Evolutionary conservation across 441 rosid genomes (phyloP), one percentile per base, ranked within the genome.

Genomic region (Gossypium schwendimanii): DNA sequence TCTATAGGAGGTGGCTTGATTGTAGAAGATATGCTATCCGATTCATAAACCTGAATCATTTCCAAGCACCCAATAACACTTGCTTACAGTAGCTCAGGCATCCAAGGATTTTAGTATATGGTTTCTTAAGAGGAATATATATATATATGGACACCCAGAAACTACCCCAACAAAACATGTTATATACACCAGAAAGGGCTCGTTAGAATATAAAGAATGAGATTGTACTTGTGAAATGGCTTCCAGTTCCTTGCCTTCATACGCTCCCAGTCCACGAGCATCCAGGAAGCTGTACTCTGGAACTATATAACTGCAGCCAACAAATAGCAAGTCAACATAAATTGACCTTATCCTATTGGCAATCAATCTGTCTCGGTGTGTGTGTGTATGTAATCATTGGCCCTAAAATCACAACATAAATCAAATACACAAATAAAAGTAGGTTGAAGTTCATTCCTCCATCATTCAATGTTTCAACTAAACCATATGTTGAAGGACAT

Each of bases 261-360:
- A 93, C 57, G 97, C 94, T 78, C 98, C 98, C 81, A 93, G 77
- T 62, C 98, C 97, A 44, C 98, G 94, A 76, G 98, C 97, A 84
- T 93, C 98, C 36, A 93, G 84, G 73, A 93, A 93, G 85, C 93
- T 93, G 71, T 91, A 93, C 66, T 93, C 98, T 0, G 97, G 96
- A 76, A 93, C 98, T 74, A 93, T 83, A 69, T 85, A 88, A 79
- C 98, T 93, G 83, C 83, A 79, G 64, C 10, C 73, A 75, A 68
- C n/a, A 36, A 2, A 63, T 63, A 33, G 24, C 26, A 36, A 63
- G 26, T 18, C 18, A 76, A 9, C 41, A 39, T 45, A 5, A 11
- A 28, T 28, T n/a, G 20, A 28, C 12, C 64, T n/a, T n/a, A 60
- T 28, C 64, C 41, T 28, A 41, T 41, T 41, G 45, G 47, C 36